Evolutionary conservation across 768 basidiomycete genomes (phyloP), one percentile per base, ranked within the genome.

Genomic region (Auriscalpium microsporum): DNA sequence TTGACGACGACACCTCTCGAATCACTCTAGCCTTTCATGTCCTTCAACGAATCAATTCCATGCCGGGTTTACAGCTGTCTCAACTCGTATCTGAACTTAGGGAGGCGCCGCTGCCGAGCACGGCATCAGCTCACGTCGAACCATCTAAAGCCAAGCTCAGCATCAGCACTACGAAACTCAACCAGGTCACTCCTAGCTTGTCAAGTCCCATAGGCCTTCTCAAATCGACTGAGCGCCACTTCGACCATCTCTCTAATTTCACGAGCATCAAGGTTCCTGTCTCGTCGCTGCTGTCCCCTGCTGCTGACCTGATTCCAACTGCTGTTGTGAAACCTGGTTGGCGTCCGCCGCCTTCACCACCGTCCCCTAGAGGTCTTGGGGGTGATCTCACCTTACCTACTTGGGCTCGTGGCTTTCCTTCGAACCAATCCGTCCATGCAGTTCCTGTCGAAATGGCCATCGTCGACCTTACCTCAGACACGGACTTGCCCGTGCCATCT

Each of bases 21-120:
- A 59, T 59, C 19, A 53, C 58, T n/a, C 57, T 59, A 37, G 58
- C 58, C 23, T 59, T 57, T 35, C 48, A 34, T 19, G 50, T 59
- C 8, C 35, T 59, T 17, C 58, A 48, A 33, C 56, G 37, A n/a
- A 42, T 53, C n/a, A 53, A 42, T 33, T 34, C 49, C 37, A 46
- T 28, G 53, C 58, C 58, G 34, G 56, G 48, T 21, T 23, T 45
- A 37, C 49, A 56, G 3, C 47, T 53, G 51, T 46, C 10, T 33
- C 56, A 57, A 28, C 36, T 50, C 21, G 50, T 59, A 23, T 58
- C 51, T 21, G 47, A 48, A 38, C 46, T 59, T 28, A 28, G 28
- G 28, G 28, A 28, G 28, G 5, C 28, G 6, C 4, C 40, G 40
- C 17, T 42, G 40, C 40, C 40, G 13, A 28, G 28, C 28, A 28